A percentile compares a stretch with the other conserved stretches of the same genome.
phyloP scores from a whole-genome alignment of 2,329 filamentous ascomycete species.

The Paracamarosporium sp. region DNA sequence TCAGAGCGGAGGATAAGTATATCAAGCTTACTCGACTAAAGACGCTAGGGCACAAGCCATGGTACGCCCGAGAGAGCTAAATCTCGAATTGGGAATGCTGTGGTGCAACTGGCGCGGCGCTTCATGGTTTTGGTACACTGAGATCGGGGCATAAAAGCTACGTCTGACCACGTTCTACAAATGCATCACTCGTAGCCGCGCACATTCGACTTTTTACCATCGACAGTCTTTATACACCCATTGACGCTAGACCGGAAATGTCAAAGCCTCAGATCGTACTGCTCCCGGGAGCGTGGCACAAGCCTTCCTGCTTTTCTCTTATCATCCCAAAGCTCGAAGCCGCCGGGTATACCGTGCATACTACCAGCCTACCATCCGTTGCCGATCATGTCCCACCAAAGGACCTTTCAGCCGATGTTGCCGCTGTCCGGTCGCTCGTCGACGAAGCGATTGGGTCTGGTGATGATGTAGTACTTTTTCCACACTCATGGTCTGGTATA shows the following conservation, averaged over 20 bases:
- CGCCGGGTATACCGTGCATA: conserved; percentile 36
- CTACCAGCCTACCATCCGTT: conserved; percentile 36
- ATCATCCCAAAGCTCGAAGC: conserved; percentile 36
- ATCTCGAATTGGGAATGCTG: neutral
- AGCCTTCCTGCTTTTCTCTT: conserved; percentile 31
- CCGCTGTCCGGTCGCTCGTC: conserved; percentile 39
- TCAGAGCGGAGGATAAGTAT: neutral
- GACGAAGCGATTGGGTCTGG: conserved; percentile 45
- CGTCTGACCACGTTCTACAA: neutral
- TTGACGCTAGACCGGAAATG: conserved; percentile 12
- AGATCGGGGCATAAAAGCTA: neutral
- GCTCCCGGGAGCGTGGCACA: conserved; percentile 48
- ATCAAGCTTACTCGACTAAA: neutral
- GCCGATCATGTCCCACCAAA: conserved; percentile 30
- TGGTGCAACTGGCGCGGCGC: neutral
- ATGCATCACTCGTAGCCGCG: neutral
- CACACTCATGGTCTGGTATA: conserved; percentile 55
- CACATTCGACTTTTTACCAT: neutral
- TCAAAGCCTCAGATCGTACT: conserved; percentile 45
- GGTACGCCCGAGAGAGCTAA: neutral
- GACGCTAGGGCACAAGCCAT: neutral
- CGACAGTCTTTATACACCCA: neutral
- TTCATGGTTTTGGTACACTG: neutral
- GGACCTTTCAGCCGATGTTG: conserved; percentile 43
- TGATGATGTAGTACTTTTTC: conserved; percentile 51